Evolutionary conservation across 306 rosid genomes (phyloP), one percentile per base, ranked within the genome.

Genomic region (Crotalaria pallida): DNA sequence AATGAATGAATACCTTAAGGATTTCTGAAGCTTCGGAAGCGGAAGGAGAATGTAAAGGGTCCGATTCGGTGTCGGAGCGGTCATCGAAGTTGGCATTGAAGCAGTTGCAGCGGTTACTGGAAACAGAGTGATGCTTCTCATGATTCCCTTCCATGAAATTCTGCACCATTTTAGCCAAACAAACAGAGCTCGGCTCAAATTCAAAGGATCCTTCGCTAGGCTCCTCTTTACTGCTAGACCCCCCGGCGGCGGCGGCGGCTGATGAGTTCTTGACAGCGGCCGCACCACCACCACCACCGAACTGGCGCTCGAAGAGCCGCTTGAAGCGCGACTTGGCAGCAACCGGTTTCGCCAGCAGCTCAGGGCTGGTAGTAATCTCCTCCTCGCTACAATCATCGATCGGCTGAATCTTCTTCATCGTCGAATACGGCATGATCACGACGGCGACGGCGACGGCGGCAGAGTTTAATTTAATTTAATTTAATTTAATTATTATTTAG

Each of bases 341-440:
- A 23, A 81, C 83, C 7, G 93, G 87, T 83, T 88, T 90, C 22
- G 75, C 84, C 69, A 70, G 77, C 69, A 70, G 77, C 75, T 90
- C 92, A 19, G 67, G 53, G 63, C 75, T 69, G 16, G n/a, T n/a
- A n/a, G n/a, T n/a, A n/a, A 61, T 49, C 67, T 68, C 75, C 58
- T 80, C 90, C 9, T 71, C 71, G 76, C 72, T 80, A 47, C 67
- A 86, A 71, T 90, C 90, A 71, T 90, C 90, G 31, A 93, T 82
- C 8, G 98, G 98, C 76, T 90, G 97, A 77, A 93, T 87, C 84
- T 88, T 93, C n/a, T n/a, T n/a, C n/a, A n/a, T n/a, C 97, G 88
- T 88, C 0, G 89, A 71, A 38, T 84, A 89, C 48, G 96, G 96
- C 85, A 73, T 82, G 56, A 24, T 10, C 6, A 36, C 8, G 41